Evolutionary conservation across 345 rosid species (phyloP).

Genomic region (Citrus sp.): DNA sequence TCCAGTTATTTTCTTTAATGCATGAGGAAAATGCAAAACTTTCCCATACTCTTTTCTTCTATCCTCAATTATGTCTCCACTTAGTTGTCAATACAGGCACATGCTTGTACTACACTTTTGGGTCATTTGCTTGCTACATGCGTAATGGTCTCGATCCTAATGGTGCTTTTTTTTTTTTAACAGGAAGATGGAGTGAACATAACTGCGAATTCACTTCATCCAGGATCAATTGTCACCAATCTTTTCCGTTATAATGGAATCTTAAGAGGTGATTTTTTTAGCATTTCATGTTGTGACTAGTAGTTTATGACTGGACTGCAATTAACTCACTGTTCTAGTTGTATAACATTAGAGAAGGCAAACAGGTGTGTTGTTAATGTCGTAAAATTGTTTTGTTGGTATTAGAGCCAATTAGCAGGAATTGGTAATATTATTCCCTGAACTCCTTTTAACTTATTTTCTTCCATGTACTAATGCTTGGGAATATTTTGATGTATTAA

Average conservation of each 20-base stretch:
- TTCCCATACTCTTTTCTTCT: neutral
- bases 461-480: neutral
- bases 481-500: neutral
- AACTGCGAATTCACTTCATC: slow-evolving; percentile 77
- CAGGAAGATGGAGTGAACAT: slow-evolving; percentile 63
- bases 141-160: neutral
- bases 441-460: neutral
- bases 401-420: neutral
- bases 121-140: neutral
- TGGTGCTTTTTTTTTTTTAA: slow-evolving; percentile 6
- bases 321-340: neutral
- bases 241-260: slow-evolving; percentile 49
- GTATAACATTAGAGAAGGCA: neutral
- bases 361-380: neutral
- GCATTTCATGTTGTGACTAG: neutral
- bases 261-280: slow-evolving; percentile 31
- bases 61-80: neutral
- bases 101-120: neutral
- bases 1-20: neutral
- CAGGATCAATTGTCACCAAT: slow-evolving; percentile 65
- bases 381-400: neutral
- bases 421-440: neutral
- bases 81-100: neutral
- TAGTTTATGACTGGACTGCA: neutral
- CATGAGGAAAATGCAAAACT: neutral